Evolutionary conservation across 257 asterid genomes (phyloP), one percentile per base, ranked within the genome.

Genomic region (Apocynum venetum): DNA sequence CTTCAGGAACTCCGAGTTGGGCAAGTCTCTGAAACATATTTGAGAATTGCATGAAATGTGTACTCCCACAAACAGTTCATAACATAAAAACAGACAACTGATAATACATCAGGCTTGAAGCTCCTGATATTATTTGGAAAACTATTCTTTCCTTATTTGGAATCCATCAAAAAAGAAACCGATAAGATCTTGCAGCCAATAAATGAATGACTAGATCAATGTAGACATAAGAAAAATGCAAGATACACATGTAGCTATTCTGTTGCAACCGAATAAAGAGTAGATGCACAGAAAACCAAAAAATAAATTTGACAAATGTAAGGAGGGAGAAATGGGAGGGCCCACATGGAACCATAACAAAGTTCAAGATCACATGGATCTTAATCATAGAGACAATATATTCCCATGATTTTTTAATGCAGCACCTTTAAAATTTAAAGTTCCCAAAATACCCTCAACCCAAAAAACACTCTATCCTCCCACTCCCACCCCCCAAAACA

Each of bases 21-120:
- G 87, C 90, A 67, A 96, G 98, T 90, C 96, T 93, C 99, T 96
- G 92, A 82, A 46, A 80, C 73, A 66, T 61, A 76, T 65, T 55
- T 68, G 8, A 48, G 69, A 63, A 72, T 73, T 55, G 61, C 41
- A 77, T 36, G 51, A 76, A 40, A 75, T 51, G 77, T 25, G 13
- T 20, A 38, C 25, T 65, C 19, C 11, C 38, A 12, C 9, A 57
- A 61, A 76, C 38, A 36, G 61, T 38, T 44, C 61, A 12, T 71
- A 52, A 40, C 40, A 78, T 61, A 57, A 55, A 35, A 36, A 55
- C 61, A 48, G 12, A 64, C 20, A 47, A 41, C 35, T 12, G 52
- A 44, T 8, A 61, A 61, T 46, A 15, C 41, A 61, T 20, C 15
- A 53, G 25, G 43, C 35, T 49, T 48, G 6, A 51, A 65, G 53